Evolutionary conservation across 192 early-diverging fungal species (phyloP), one percentile per base, ranked within the genome.

Genomic region (Backusella morwellensis): DNA sequence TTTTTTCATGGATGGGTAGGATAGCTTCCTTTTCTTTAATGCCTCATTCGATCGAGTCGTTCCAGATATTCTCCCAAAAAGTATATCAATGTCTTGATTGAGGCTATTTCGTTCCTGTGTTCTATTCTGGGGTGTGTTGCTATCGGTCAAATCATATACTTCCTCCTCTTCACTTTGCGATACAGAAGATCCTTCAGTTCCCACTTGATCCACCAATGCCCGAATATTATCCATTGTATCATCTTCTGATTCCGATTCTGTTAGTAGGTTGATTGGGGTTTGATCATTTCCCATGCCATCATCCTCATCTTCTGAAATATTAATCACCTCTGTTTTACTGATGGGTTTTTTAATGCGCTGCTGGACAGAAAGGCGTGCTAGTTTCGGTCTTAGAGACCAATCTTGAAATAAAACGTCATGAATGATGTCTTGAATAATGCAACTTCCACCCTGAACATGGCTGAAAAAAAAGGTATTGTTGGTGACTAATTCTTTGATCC

Each of bases 401-500:
- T 92, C 85, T 83, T 88, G 81, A 56, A 82, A 86, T 1, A 91
- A 78, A 21, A 90, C 87, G 73, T 88, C 75, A 72, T 88, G 90
- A 19, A 91, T 84, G 56, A 90, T 87, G 70, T 89, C 83, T 34
- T 85, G 85, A 17, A 88, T 38, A 35, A 88, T 81, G 0, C 74
- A 77, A 23, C 66, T 70, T 8, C 88, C 89, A 70, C 75, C 82
- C 74, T 84, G 56, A 11, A 84, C 59, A 11, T 34, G 14, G 11
- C 32, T 54, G 14, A 84, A 78, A 63, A 75, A 78, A 40, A 71
- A 68, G 34, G 82, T 78, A 32, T 77, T 84, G 54, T 89, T 86
- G 74, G 87, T 88, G n/a, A 90, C 85, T 12, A 99, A 82, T 47
- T 93, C 89, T 15, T 92, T 88, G 15, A 99, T 86, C 95, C 96